Evolutionary conservation across 1,284 basidiomycete species (phyloP), one percentile per base, ranked within the genome.

Genomic region (Boletus holoroseus): DNA sequence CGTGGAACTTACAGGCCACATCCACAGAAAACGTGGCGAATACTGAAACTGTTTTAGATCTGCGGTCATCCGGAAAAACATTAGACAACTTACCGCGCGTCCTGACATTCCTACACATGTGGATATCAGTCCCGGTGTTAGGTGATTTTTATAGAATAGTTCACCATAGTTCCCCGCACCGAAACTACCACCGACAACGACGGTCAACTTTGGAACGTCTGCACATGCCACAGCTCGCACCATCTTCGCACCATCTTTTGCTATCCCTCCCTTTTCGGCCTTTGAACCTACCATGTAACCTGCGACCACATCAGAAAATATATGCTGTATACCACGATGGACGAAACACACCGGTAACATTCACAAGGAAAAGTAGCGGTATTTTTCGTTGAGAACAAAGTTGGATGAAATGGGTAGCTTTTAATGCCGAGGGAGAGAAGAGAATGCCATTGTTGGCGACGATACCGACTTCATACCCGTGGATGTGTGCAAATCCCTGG

Each of bases 211-310:
- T 24, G 94, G 93, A 12, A 96, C 93, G 59, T 94, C 85, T 40
- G 92, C 89, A 65, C 91, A 92, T 1, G 94, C 94, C 9, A 97
- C 94, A 1, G 94, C 94, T 49, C 94, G 83, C 53, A 97, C 94
- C 91, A 97, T 95, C 78, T 97, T 97, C 15, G 94, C 94, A 27
- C 94, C 94, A 65, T 97, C 93, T 71, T 96, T 96, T 13, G 94
- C 94, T 59, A 97, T 97, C 2, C 94, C 94, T n/a, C 90, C 89
- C 56, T 81, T 81, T 72, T 96, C 93, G 24, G 93, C 93, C 61
- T 93, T 94, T 31, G 91, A 91, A 15, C 92, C 92, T 7, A 96
- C 92, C 92, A 95, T 94, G 65, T 95, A 95, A 13, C 90, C 85
- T 82, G 49, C 13, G 34, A 39, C 49, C 32, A 32, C 27, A 34